Evolutionary conservation across 2,329 filamentous ascomycete genomes (phyloP).

Genomic region (Xylaria multiplex): DNA sequence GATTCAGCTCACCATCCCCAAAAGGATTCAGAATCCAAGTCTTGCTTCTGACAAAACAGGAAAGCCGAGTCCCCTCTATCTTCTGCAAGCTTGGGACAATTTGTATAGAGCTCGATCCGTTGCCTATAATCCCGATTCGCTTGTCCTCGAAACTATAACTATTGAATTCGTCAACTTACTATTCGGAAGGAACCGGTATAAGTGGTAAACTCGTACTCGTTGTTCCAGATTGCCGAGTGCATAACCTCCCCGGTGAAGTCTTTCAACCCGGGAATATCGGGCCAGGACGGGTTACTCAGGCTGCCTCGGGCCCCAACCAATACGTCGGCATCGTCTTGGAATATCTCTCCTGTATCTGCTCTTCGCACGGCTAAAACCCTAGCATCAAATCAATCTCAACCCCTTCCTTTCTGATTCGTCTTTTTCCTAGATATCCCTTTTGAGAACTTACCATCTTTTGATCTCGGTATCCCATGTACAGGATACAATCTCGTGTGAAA

Average conservation of each 20-base stretch:
- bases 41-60: constrained; percentile 59
- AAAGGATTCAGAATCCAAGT: constrained; percentile 62
- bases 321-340: constrained; percentile 55
- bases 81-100: constrained; percentile 62
- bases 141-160: constrained; percentile 61
- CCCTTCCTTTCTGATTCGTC: not conserved
- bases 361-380: constrained; percentile 52
- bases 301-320: constrained; percentile 56
- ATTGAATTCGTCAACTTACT: constrained; percentile 1
- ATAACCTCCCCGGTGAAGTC: constrained; percentile 56
- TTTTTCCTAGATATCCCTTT: not conserved
- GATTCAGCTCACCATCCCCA: constrained; percentile 50
- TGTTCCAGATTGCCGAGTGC: constrained; percentile 60
- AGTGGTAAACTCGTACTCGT: constrained; percentile 43
- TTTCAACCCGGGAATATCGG: constrained; percentile 55
- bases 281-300: constrained; percentile 57
- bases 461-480: constrained; percentile 54
- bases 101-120: constrained; percentile 63
- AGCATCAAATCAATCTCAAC: constrained; percentile 18
- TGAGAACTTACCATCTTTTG: constrained; percentile 52
- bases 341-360: constrained; percentile 49
- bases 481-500: constrained; percentile 53
- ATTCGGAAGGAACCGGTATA: no score
- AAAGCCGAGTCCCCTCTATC: constrained; percentile 53
- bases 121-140: constrained; percentile 61